Percentiles rank a stretch among this genome's conserved stretches.
phyloP scores from a whole-genome alignment of 495 filamentous ascomycete species.

The Hypoxylon rickii region DNA sequence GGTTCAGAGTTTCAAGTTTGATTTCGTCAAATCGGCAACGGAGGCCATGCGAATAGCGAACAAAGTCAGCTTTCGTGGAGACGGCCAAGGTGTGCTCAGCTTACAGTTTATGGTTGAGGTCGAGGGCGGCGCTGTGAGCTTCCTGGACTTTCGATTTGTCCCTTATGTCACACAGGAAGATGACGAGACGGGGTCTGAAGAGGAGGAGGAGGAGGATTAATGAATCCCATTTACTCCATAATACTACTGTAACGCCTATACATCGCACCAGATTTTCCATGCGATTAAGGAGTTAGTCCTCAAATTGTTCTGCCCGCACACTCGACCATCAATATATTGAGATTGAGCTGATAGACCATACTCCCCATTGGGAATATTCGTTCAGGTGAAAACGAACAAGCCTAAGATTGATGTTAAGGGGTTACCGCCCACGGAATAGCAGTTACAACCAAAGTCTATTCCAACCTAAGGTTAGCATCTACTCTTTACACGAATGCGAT shows the following conservation, averaged over 20 bases:
- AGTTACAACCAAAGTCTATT: background rate
- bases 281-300: no score
- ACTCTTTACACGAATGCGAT: background rate
- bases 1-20: conserved; percentile 76
- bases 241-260: background rate
- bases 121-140: conserved; percentile 53
- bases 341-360: background rate
- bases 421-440: no score
- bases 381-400: background rate
- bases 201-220: conserved; percentile 34
- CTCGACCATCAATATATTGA: background rate
- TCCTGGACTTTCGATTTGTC: conserved; percentile 57
- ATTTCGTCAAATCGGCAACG: conserved; percentile 76
- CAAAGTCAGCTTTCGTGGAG: conserved; percentile 89
- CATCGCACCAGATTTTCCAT: background rate
- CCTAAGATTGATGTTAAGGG: no score
- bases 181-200: conserved; percentile 45
- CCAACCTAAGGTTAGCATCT: background rate
- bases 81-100: conserved; percentile 86
- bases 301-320: no score
- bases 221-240: background rate
- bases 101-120: conserved; percentile 96
- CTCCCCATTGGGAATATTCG: background rate
- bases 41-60: conserved; percentile 88
- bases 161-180: conserved; percentile 48